Base-by-base conservation (phyloP, 2,329 filamentous ascomycete genomes). In the Pseudogymnoascus sp. region DNA sequence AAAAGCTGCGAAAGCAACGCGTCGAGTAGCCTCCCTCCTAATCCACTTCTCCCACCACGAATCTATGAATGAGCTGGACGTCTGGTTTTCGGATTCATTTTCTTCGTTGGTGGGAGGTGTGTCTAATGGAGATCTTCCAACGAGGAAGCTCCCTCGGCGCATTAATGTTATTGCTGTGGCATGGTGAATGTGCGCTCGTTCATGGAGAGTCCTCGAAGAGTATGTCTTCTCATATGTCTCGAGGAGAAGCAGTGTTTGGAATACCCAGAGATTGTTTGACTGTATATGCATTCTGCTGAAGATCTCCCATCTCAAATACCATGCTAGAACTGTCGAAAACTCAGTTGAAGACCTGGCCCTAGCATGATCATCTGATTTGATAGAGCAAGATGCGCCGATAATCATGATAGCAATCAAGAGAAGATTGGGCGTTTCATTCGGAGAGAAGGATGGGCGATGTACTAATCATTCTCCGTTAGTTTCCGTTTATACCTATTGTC, bases 161-260 rank as follows among this genome's bases (percentile, higher is more conserved):
- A 99, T 98, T 64, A 98, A 79, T 0, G 93, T 96, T 67, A 99
- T 86, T 0, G 93, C 97, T 0, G 93, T 97, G 12, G 93, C 93
- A 73, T 99, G 95, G 71, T 98, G 93, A 46, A 98, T 96, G 70
- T 98, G 93, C 1, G 93, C 93, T 68, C 95, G 84, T 76, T 99
- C 95, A 75, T 99, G 95, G 33, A 98, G 79, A 64, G 91, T 88
- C 66, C 93, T 84, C 0, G 93, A 96, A 38, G 92, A 95, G 74
- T 93, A 97, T 89, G 96, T 95, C 80, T 99, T 99, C 78, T 99
- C 95, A 71, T 96, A 98, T 0, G 96, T 79, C 74, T 99, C 95
- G 11, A 98, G 81, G 4, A 98, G 81, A 4, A 98, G 80, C 61
- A 98, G 78, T 1, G 93, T 88, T 74, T 98, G 95, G 77, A 98